Conservation (phyloP, 2,329 filamentous ascomycete genomes). For the Cercospora sp. region DNA sequence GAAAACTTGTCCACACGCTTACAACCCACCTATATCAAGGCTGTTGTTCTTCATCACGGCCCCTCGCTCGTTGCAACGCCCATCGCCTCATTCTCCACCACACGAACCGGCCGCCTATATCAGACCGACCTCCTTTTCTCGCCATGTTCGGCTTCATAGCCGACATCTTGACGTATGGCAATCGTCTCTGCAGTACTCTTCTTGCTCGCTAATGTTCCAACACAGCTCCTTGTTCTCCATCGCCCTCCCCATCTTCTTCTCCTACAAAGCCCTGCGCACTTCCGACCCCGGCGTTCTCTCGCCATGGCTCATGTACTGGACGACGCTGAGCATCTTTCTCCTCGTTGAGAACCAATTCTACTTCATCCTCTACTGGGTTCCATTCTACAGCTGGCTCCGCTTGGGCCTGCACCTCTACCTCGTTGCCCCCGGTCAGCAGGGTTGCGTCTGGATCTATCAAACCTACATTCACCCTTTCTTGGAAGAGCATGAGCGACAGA, state of each 20-base stretch:
- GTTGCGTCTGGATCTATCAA: slow-evolving; percentile 82
- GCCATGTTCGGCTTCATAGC: slow-evolving; percentile 75
- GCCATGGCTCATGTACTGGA: slow-evolving; percentile 99
- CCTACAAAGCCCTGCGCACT: slow-evolving; percentile 95
- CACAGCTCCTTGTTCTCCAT: slow-evolving; percentile 79
- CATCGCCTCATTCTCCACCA: slow-evolving; percentile 20
- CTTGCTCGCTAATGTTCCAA: background rate
- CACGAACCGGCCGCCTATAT: slow-evolving; percentile 2
- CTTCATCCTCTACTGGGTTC: slow-evolving; percentile 86
- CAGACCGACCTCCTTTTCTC: slow-evolving; percentile 1
- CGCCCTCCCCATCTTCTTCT: slow-evolving; percentile 92
- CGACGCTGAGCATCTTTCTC: slow-evolving; percentile 78
- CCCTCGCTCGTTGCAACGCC: background rate
- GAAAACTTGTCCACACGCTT: background rate
- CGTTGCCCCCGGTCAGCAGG: slow-evolving; percentile 95
- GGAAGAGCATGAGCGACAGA: slow-evolving; percentile 78
- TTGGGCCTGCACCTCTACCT: slow-evolving; percentile 88
- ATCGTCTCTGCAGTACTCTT: slow-evolving; percentile 24
- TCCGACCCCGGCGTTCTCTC: slow-evolving; percentile 84
- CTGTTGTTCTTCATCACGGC: background rate
- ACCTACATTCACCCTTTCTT: slow-evolving; percentile 86
- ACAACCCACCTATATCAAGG: background rate
- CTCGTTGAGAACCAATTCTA: slow-evolving; percentile 83
- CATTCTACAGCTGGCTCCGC: slow-evolving; percentile 91
- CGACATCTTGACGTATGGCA: slow-evolving; percentile 72